A percentile compares a stretch with the other conserved stretches of the same genome.
These are phyloP conservation scores for Pyrus hybrid DNA, from an alignment of 331 rosid species.

Conservation along the genomic window DNA sequence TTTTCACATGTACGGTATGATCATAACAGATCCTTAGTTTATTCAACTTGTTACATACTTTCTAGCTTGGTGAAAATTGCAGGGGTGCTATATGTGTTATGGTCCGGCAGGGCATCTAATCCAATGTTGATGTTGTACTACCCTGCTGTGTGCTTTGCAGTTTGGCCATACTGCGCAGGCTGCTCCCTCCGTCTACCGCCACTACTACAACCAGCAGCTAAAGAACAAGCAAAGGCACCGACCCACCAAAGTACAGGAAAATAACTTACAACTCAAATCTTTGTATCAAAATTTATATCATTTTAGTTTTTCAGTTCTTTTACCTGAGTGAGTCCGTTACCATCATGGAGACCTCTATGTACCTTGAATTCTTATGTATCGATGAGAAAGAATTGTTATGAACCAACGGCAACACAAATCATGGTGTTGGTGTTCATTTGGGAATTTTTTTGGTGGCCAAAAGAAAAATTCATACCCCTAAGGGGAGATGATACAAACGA, in stretches of 20 bases:
- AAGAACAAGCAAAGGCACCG: background rate
- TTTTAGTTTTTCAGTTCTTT: background rate
- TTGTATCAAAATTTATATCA: background rate
- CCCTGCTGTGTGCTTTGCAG: slow-evolving; percentile 47
- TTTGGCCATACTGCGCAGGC: slow-evolving; percentile 51
- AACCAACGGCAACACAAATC: background rate
- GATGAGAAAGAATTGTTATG: background rate
- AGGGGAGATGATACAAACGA: no score
- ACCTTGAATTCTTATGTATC: background rate
- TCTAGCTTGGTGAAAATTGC: slow-evolving; percentile 18
- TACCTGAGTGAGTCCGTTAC: background rate
- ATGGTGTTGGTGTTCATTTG: background rate
- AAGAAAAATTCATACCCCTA: background rate
- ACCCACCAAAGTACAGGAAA: background rate
- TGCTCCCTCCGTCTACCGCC: slow-evolving; percentile 27
- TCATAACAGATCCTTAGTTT: background rate
- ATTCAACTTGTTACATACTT: background rate
- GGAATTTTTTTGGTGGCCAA: background rate
- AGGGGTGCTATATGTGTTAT: slow-evolving; percentile 47
- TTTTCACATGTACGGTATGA: background rate
- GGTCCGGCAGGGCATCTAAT: slow-evolving; percentile 51
- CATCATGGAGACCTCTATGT: background rate
- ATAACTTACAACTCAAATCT: background rate
- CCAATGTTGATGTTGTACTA: slow-evolving; percentile 39
- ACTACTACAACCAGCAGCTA: slow-evolving; percentile 3